Conservation (phyloP, 352 stramenopile genomes). For the Phytophthora syringae region DNA sequence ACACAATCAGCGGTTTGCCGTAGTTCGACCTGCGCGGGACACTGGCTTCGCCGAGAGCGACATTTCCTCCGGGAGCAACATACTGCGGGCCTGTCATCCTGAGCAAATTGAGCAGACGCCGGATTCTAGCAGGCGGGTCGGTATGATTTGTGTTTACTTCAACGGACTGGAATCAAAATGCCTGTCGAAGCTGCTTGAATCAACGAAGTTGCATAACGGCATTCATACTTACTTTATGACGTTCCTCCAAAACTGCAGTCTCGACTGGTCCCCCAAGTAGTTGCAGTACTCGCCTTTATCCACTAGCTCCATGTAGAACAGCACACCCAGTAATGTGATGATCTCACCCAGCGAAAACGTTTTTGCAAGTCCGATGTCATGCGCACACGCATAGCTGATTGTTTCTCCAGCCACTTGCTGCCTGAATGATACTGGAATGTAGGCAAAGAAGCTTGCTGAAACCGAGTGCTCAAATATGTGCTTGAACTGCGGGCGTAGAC, state of each 20-base stretch:
- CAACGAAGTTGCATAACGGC: conserved; percentile 30
- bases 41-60: conserved; percentile 14
- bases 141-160: conserved; percentile 1
- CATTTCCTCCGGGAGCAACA: background rate
- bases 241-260: conserved; percentile 12
- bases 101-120: background rate
- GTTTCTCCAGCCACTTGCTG: conserved; percentile 32
- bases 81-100: too few relatives aligned
- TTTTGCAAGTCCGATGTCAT: too few relatives aligned
- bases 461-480: too few relatives aligned
- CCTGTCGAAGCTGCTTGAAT: conserved; percentile 34
- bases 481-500: conserved; percentile 10
- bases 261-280: conserved; percentile 21
- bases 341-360: too few relatives aligned
- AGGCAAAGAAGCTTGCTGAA: conserved; percentile 43
- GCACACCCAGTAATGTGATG: too few relatives aligned
- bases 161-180: conserved; percentile 35
- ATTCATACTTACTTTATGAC: conserved; percentile 8
- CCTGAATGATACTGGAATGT: conserved; percentile 32
- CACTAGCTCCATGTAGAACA: too few relatives aligned
- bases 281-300: too few relatives aligned
- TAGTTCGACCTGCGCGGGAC: conserved; percentile 8
- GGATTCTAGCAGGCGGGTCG: conserved; percentile 6
- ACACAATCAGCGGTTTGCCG: conserved; percentile 12
- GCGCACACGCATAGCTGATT: too few relatives aligned